Percentiles rank a stretch among this genome's conserved stretches.
phyloP scores from a whole-genome alignment of 2,329 filamentous ascomycete species.

The Paecilomyces formosus region DNA sequence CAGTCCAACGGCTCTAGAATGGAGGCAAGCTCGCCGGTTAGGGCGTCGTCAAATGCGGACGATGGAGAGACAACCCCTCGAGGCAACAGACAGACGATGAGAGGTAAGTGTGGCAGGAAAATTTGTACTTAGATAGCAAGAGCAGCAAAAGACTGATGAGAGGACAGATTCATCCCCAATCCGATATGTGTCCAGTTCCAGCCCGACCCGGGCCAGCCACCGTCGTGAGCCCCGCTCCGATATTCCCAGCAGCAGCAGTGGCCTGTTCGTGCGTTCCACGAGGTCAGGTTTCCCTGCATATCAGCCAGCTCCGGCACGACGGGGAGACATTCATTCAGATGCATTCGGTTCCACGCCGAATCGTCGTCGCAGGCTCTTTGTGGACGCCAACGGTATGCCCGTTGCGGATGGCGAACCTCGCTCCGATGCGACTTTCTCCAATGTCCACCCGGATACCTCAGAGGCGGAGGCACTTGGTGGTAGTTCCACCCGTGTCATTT shows the following conservation, averaged over 20 bases:
- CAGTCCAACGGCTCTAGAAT: conserved; percentile 18
- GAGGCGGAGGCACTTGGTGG: conserved; percentile 86
- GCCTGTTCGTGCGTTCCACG: conserved; percentile 69
- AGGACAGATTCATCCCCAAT: conserved; percentile 80
- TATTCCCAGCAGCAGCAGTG: conserved; percentile 74
- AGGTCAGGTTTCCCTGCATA: conserved; percentile 45
- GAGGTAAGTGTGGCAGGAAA: conserved; percentile 26
- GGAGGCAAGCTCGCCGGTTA: conserved; percentile 43
- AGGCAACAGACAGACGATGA: conserved; percentile 25
- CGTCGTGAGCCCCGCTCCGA: conserved; percentile 58
- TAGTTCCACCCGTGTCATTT: conserved; percentile 74
- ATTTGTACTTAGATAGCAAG: not conserved
- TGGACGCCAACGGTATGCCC: conserved; percentile 57
- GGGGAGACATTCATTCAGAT: conserved; percentile 84
- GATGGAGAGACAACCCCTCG: conserved; percentile 38
- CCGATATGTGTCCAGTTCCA: conserved; percentile 83
- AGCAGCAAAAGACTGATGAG: conserved; percentile 9
- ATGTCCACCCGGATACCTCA: conserved; percentile 73
- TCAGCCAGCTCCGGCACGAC: conserved; percentile 52
- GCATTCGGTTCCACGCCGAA: conserved; percentile 48
- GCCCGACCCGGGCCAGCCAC: conserved; percentile 56
- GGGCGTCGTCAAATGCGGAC: conserved; percentile 30
- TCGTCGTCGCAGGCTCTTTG: conserved; percentile 53
- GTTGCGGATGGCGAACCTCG: conserved; percentile 40
- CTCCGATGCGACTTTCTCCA: conserved; percentile 60